Evolutionary conservation across 495 filamentous ascomycete species (phyloP).

Genomic region (Parachaetomium inaequale): DNA sequence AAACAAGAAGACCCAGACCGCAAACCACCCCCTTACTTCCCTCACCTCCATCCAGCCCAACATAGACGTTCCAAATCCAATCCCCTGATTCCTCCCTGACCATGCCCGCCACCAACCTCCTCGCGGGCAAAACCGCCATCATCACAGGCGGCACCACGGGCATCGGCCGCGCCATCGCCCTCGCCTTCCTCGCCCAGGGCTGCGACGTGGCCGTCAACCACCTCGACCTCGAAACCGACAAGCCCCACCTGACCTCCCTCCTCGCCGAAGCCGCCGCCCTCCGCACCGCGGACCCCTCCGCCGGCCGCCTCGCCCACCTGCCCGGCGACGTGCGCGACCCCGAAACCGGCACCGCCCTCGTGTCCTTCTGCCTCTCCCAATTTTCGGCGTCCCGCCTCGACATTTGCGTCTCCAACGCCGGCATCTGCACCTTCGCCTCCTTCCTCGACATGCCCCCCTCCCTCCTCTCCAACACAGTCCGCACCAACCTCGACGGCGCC

Average conservation of each 20-base stretch:
- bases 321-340: constrained; percentile 65
- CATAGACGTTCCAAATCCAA: neutral
- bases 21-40: too few relatives aligned
- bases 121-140: constrained; percentile 66
- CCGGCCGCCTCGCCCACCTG: constrained; percentile 55
- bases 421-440: constrained; percentile 77
- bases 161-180: constrained; percentile 71
- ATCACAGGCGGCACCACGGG: constrained; percentile 75
- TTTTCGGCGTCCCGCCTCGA: constrained; percentile 60
- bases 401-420: constrained; percentile 84
- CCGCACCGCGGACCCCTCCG: constrained; percentile 24
- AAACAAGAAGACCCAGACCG: too few relatives aligned
- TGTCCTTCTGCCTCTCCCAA: constrained; percentile 51
- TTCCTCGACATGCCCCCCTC: constrained; percentile 67
- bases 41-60: neutral
- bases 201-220: constrained; percentile 69
- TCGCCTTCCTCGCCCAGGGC: constrained; percentile 67
- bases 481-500: constrained; percentile 79
- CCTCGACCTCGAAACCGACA: constrained; percentile 55
- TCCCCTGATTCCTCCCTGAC: neutral
- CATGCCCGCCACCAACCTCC: constrained; percentile 50
- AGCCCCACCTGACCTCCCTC: constrained; percentile 52
- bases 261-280: constrained; percentile 50
- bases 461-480: constrained; percentile 61
- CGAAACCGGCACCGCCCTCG: constrained; percentile 55